These are phyloP conservation scores for Pleurostoma richardsiae DNA, from an alignment of 2,329 filamentous ascomycete species.

Conservation along the genomic window DNA sequence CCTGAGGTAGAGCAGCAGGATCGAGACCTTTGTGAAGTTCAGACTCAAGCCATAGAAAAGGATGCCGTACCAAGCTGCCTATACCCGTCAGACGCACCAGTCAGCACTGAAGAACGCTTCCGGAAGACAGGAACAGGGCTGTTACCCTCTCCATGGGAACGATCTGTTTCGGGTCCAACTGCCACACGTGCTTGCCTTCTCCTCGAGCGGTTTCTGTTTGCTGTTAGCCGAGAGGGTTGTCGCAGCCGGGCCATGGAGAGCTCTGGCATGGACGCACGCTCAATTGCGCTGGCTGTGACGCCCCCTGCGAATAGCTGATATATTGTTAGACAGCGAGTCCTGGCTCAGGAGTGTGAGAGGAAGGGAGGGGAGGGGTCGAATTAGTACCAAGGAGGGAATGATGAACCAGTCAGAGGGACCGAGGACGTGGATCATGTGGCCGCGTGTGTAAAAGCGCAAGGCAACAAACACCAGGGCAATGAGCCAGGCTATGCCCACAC, in stretches of 20 bases:
- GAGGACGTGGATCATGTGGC: slow-evolving; percentile 22
- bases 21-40: neutral
- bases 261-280: neutral
- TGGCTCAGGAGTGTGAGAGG: neutral
- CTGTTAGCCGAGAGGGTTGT: neutral
- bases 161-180: neutral
- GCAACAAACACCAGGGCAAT: slow-evolving; percentile 20
- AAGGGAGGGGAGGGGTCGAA: neutral
- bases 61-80: neutral
- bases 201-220: neutral
- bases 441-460: slow-evolving; percentile 23
- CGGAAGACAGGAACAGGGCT: too few relatives aligned
- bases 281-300: neutral
- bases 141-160: neutral
- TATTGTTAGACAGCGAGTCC: neutral
- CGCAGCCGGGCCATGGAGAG: too few relatives aligned
- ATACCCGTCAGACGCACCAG: neutral
- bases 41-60: neutral
- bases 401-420: slow-evolving; percentile 26
- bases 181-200: neutral
- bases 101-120: too few relatives aligned
- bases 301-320: neutral
- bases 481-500: slow-evolving; percentile 5
- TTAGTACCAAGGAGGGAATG: slow-evolving; percentile 13
- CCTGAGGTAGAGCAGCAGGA: neutral